Evolutionary conservation across 306 rosid species (phyloP).

Genomic region (Ormosia emarginata): DNA sequence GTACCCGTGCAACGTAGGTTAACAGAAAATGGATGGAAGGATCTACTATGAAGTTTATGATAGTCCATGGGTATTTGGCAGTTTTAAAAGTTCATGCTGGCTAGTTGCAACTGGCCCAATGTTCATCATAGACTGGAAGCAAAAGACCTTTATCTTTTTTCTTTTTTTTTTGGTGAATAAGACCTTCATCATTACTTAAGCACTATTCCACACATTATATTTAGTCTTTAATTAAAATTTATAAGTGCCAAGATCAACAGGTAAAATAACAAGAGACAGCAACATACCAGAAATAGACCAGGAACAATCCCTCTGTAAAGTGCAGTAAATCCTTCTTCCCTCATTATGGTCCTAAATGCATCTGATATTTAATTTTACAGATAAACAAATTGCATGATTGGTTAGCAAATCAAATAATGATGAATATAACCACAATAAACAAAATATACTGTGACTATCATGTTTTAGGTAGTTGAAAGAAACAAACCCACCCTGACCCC

Average conservation of each 20-base stretch:
- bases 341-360: slow-evolving; percentile 88
- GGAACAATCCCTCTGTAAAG: slow-evolving; percentile 87
- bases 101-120: neutral
- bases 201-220: neutral
- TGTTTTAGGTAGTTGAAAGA: neutral
- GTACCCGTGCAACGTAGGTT: no score
- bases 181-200: neutral
- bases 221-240: neutral
- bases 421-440: slow-evolving; percentile 1
- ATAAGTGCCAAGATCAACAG: neutral
- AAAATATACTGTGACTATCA: slow-evolving; percentile 4
- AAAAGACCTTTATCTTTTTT: neutral
- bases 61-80: neutral
- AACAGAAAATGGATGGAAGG: neutral
- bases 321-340: slow-evolving; percentile 79
- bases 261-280: slow-evolving; percentile 27
- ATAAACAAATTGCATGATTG: slow-evolving; percentile 7
- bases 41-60: neutral
- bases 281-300: slow-evolving; percentile 79
- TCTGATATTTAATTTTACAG: slow-evolving; percentile 53
- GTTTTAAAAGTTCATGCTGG: neutral
- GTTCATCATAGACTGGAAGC: neutral
- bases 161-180: neutral
- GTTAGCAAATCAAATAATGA: slow-evolving; percentile 11
- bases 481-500: neutral